Evolutionary conservation across 164 flowering plant species (phyloP), one percentile per base, ranked within the genome.

Genomic region (Aristolochia californica): DNA sequence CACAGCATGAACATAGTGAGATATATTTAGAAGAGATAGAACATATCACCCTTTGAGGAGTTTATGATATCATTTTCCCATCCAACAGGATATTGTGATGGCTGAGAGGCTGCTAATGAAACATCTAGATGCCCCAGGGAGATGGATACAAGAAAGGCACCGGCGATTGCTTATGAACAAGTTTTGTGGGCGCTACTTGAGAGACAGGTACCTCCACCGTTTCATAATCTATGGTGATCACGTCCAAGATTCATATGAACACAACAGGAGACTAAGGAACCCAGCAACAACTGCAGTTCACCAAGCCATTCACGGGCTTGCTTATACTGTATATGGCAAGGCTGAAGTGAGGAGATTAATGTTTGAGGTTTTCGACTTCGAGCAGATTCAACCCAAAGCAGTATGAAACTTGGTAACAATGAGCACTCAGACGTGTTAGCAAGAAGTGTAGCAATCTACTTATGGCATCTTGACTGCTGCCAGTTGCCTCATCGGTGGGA

Each of bases 291-390:
- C 87, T 20, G 78, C 97, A 5, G 94, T 89, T 68, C 83, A 85
- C 48, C 99, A 94, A 72, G 97, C 99, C 63, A 66, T 94, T 45
- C 97, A 87, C 60, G 99, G 97, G 28, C 87, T 94, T 40, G 70
- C 96, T 0, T 89, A 94, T 61, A 62, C 82, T 21, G 80, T 93
- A 0, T 89, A 93, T 59, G 99, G 99, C 49, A 89, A 93, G 70
- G 90, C 89, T 22, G 98, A 93, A 22, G 96, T 89, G 20, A 73
- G 99, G 69, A 88, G 96, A 54, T 79, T 93, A 55, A 88, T 93
- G 98, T 93, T 93, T 65, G 98, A 93, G 73, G 90, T 93, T 54
- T 93, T 93, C 26, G 99, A 93, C 72, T 85, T 93, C 55, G 99
- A 93, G 79, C 96, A 93, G 70, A 77, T 77, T 66, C 96, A 89